phyloP scores from a whole-genome alignment of 768 basidiomycete genomes.

The Tricholoma bakamatsutake region DNA sequence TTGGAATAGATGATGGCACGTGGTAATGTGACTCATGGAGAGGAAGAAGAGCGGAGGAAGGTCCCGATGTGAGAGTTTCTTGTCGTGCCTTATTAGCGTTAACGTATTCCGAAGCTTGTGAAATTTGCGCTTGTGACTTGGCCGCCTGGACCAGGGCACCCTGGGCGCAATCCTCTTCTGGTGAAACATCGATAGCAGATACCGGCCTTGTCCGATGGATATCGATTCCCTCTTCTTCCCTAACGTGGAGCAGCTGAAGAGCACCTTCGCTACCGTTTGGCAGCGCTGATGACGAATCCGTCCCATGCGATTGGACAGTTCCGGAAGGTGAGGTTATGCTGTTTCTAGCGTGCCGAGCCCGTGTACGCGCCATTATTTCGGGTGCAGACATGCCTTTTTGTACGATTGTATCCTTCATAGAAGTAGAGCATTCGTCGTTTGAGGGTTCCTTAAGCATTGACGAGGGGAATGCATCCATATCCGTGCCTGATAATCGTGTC shows the following conservation, averaged over 20 bases:
- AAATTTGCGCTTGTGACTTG: background rate
- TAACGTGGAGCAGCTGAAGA: background rate
- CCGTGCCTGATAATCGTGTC: constrained; percentile 21
- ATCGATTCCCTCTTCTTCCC: background rate
- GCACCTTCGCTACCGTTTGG: background rate
- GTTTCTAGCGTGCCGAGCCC: constrained; percentile 15
- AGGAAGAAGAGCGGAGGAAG: constrained; percentile 2
- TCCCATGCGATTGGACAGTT: background rate
- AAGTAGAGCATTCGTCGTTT: background rate
- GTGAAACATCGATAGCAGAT: background rate
- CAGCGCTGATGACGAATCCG: background rate
- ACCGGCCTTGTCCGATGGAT: background rate
- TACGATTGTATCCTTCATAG: background rate
- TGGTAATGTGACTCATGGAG: constrained; percentile 7
- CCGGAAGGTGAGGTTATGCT: background rate
- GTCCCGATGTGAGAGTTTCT: constrained; percentile 1
- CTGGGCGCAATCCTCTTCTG: background rate
- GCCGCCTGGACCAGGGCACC: background rate
- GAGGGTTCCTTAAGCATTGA: background rate
- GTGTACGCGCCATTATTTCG: constrained; percentile 25
- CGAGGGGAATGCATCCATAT: background rate
- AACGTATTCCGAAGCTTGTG: background rate
- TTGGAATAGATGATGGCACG: constrained; percentile 4
- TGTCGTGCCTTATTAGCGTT: background rate
- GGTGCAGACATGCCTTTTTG: constrained; percentile 11